Percentiles rank a stretch among this genome's conserved stretches.
These are phyloP conservation scores for Rutstroemia sp. DNA, from an alignment of 2,329 filamentous ascomycete genomes.

Conservation along the genomic window DNA sequence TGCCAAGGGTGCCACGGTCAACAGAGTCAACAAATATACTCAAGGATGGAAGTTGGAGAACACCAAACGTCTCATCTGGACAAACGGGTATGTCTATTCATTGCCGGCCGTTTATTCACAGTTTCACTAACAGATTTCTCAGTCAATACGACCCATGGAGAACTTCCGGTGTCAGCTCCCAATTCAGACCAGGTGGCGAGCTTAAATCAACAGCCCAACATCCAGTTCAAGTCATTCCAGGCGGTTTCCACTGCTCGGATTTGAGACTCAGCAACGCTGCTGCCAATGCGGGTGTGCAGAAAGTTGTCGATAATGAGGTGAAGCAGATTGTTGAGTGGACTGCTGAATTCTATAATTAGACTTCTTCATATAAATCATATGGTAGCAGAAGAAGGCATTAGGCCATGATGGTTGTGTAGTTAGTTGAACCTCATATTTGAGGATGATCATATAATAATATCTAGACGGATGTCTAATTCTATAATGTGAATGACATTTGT, in stretches of 20 bases:
- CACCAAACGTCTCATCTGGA: constrained; percentile 47
- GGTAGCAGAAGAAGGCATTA: neutral
- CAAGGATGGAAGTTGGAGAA: constrained; percentile 47
- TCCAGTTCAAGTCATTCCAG: constrained; percentile 46
- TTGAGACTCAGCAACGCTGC: constrained; percentile 38
- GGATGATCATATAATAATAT: too few relatives aligned
- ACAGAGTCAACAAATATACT: constrained; percentile 44
- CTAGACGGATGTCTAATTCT: too few relatives aligned
- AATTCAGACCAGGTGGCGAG: constrained; percentile 47
- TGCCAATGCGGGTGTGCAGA: constrained; percentile 39
- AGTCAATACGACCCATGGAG: constrained; percentile 53
- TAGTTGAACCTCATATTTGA: too few relatives aligned
- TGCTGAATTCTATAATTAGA: constrained; percentile 33
- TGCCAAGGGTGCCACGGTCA: constrained; percentile 38
- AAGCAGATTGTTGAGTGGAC: constrained; percentile 47
- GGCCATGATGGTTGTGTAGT: too few relatives aligned
- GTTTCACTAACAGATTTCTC: constrained; percentile 9
- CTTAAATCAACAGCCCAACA: constrained; percentile 38
- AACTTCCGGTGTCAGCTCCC: constrained; percentile 43
- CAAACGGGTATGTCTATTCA: constrained; percentile 39
- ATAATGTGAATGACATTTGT: too few relatives aligned
- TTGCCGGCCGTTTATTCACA: neutral
- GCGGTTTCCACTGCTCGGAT: constrained; percentile 50
- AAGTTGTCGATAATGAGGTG: constrained; percentile 42
- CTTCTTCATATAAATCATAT: too few relatives aligned